Conservation (phyloP, 768 basidiomycete species). For the Steccherinum ochraceum region DNA sequence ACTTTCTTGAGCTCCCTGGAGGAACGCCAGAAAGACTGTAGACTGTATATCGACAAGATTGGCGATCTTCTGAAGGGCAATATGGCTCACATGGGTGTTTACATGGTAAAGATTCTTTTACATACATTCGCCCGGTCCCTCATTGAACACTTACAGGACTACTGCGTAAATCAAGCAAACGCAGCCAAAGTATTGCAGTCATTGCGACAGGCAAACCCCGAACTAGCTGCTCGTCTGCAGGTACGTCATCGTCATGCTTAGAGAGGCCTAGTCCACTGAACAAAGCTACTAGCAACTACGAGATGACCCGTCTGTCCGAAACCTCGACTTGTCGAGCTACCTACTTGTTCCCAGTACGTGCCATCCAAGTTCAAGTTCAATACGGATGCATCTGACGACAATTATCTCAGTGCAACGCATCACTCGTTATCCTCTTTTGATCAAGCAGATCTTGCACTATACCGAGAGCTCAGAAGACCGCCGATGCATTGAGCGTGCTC, state of each 20-base stretch:
- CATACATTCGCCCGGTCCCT: neutral
- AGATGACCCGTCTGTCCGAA: slow-evolving; percentile 71
- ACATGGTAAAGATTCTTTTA: slow-evolving; percentile 45
- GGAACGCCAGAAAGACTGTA: slow-evolving; percentile 83
- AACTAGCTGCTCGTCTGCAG: slow-evolving; percentile 60
- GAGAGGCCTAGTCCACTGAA: slow-evolving; percentile 3
- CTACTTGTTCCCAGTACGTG: slow-evolving; percentile 82
- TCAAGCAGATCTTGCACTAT: slow-evolving; percentile 80
- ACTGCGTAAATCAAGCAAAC: slow-evolving; percentile 83
- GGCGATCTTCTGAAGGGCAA: slow-evolving; percentile 78
- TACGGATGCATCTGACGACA: no score
- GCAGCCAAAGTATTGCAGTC: slow-evolving; percentile 76
- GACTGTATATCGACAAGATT: slow-evolving; percentile 86
- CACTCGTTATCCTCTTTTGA: slow-evolving; percentile 87
- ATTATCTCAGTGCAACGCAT: slow-evolving; percentile 92
- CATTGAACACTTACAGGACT: slow-evolving; percentile 43
- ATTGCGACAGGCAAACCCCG: slow-evolving; percentile 59
- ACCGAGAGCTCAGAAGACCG: slow-evolving; percentile 66
- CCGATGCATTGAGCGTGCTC: slow-evolving; percentile 43
- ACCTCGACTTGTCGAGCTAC: slow-evolving; percentile 86
- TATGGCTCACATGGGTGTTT: slow-evolving; percentile 72
- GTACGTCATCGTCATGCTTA: slow-evolving; percentile 29
- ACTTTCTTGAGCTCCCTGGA: slow-evolving; percentile 85
- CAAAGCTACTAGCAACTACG: slow-evolving; percentile 51
- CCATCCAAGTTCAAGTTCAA: no score